Conservation (phyloP, 768 basidiomycete genomes). For the Mycena venus region DNA sequence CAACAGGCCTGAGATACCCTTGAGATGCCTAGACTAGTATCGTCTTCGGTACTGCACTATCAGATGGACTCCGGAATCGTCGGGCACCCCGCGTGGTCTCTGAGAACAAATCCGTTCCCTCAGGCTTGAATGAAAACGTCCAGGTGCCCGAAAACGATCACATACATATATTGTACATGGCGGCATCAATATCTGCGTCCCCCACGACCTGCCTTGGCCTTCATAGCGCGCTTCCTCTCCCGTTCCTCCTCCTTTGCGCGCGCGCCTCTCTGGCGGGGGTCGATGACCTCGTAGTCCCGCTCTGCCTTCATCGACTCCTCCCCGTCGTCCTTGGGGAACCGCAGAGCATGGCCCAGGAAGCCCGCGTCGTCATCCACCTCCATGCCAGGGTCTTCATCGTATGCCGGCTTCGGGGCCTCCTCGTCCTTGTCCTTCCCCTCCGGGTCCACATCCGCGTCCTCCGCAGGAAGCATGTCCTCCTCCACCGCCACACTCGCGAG, state of each 20-base stretch:
- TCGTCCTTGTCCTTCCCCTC: slow-evolving; percentile 39
- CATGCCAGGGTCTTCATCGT: slow-evolving; percentile 64
- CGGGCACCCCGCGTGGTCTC: too few relatives aligned
- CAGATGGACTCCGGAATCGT: too few relatives aligned
- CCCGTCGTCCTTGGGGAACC: slow-evolving; percentile 83
- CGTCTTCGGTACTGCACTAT: too few relatives aligned
- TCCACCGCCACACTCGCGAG: slow-evolving; percentile 58
- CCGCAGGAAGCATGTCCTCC: slow-evolving; percentile 28
- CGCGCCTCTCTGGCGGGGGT: slow-evolving; percentile 80
- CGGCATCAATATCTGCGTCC: slow-evolving; percentile 36
- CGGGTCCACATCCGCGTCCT: slow-evolving; percentile 37
- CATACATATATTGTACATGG: neutral
- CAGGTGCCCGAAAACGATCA: neutral
- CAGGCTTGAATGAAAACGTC: neutral
- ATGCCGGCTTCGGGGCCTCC: slow-evolving; percentile 35
- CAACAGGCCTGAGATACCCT: too few relatives aligned
- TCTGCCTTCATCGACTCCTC: slow-evolving; percentile 85
- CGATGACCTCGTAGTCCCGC: slow-evolving; percentile 91
- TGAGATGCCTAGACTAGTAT: too few relatives aligned
- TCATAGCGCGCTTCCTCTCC: slow-evolving; percentile 67
- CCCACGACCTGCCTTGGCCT: slow-evolving; percentile 48
- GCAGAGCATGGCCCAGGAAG: slow-evolving; percentile 79
- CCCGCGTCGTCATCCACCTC: slow-evolving; percentile 85
- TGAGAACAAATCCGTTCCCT: too few relatives aligned
- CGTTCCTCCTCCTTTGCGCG: slow-evolving; percentile 84